Conservation (phyloP, 2,329 filamentous ascomycete species). For the Hirsutella minnesotensis region DNA sequence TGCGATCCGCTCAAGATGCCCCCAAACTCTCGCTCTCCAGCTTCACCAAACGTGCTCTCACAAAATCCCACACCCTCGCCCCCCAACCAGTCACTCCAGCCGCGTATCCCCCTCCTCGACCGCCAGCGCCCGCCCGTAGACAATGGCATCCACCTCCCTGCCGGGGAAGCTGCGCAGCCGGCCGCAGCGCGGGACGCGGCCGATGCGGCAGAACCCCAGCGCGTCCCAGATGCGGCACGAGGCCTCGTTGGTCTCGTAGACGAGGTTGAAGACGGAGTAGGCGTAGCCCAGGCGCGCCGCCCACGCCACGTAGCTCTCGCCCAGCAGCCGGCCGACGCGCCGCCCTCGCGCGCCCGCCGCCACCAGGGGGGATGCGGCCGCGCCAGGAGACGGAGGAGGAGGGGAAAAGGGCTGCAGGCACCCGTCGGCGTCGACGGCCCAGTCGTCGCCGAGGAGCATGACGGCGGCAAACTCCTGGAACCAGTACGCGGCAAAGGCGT, state of each 20-base stretch:
- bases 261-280: slow-evolving; percentile 87
- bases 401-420: too few species aligned
- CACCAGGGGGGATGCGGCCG: too few species aligned
- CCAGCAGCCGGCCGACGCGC: slow-evolving; percentile 64
- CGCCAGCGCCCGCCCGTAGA: slow-evolving; percentile 42
- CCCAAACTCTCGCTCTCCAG: too few species aligned
- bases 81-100: too few species aligned
- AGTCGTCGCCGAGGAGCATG: slow-evolving; percentile 73
- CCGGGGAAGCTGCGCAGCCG: slow-evolving; percentile 57
- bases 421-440: slow-evolving; percentile 35
- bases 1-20: too few species aligned
- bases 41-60: too few species aligned
- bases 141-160: slow-evolving; percentile 61
- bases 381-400: too few species aligned
- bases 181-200: slow-evolving; percentile 62
- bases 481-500: slow-evolving; percentile 74
- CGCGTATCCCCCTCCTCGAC: too few species aligned
- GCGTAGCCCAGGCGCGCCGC: slow-evolving; percentile 73
- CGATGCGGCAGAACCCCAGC: slow-evolving; percentile 84
- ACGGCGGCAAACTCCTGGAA: slow-evolving; percentile 82
- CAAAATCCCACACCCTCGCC: too few species aligned
- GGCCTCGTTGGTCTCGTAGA: slow-evolving; percentile 86
- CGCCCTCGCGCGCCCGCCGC: slow-evolving; percentile 61
- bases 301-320: slow-evolving; percentile 67
- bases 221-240: slow-evolving; percentile 87